phyloP scores from a whole-genome alignment of 192 early-diverging fungal species.

The Spinellus fusiger region DNA sequence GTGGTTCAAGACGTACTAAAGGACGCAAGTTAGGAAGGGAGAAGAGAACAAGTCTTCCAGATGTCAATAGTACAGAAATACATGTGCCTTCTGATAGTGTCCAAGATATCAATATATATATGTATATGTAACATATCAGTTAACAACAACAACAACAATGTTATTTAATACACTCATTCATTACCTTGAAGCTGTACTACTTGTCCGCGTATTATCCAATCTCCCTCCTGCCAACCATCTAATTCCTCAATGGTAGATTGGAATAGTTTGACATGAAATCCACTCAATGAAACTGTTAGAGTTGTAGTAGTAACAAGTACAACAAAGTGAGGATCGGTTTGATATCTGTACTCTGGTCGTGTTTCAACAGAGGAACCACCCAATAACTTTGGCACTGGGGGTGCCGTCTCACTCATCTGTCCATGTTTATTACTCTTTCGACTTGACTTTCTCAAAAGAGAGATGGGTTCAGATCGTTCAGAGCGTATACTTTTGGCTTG shows the following conservation, averaged over 20 bases:
- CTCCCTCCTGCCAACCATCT: not conserved
- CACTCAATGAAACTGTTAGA: conserved; percentile 5
- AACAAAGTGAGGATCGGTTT: conserved; percentile 24
- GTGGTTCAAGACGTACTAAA: conserved; percentile 3
- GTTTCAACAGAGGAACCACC: not conserved
- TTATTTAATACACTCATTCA: no score
- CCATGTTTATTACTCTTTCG: not conserved
- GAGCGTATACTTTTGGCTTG: not conserved
- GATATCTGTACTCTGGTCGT: conserved; percentile 10
- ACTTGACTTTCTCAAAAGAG: not conserved
- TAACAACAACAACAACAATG: no score
- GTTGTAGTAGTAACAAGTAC: conserved; percentile 5
- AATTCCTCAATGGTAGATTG: not conserved
- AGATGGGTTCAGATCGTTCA: not conserved
- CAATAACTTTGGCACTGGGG: not conserved
- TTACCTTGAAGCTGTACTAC: conserved; percentile 8
- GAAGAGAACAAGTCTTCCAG: conserved; percentile 16
- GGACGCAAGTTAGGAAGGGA: conserved; percentile 21
- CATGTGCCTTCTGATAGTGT: conserved; percentile 2
- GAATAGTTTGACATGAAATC: conserved; percentile 18
- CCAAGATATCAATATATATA: not conserved
- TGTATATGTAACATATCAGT: not conserved
- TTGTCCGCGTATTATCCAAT: conserved; percentile 5
- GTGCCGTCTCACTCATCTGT: not conserved
- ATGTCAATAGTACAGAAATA: conserved; percentile 2